Evolutionary conservation across 805 yeast species (phyloP), one percentile per base, ranked within the genome.

Genomic region (Teunomyces cretensis): DNA sequence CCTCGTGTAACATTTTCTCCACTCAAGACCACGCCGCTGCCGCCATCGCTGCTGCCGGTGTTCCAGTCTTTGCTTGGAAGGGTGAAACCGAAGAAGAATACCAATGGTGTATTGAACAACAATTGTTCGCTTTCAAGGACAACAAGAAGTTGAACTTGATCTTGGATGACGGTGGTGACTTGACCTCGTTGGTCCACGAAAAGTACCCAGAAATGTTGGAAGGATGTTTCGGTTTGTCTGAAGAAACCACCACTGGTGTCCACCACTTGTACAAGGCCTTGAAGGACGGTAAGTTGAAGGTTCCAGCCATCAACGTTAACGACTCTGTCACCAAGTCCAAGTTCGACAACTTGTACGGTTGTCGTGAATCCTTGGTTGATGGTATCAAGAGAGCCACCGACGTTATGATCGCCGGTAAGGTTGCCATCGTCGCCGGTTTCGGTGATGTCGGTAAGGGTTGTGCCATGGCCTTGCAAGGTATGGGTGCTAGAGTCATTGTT

Each of bases 381-480:
- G 99, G 99, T 80, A 92, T 92, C 74, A 92, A 92, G 86, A 89
- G 98, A 80, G 99, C 98, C 72, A 92, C 99, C 67, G 99, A 92
- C 68, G 98, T 92, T 62, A 94, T 92, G 98, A 86, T 92, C 67
- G 98, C 97, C 59, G 99, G 99, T 79, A 92, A 92, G 81, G 94
- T 88, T 67, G 96, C 98, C 52, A 95, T 92, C 62, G 98, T 92
- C 63, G 97, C 97, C 52, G 99, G 99, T 77, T 92, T 84, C 80
- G 99, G 99, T 83, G 99, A 92, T 71, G 99, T 92, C 68, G 99
- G 99, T 80, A 92, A 92, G 80, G 99, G 99, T 74, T 92, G 99
- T 83, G 97, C 97, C 72, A 86, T 90, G 88, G 96, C 99, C 57
- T 83, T 94, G 65, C 86, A 88, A 78, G 91, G 95, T 69, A 91